Base-by-base conservation (phyloP, 495 filamentous ascomycete species). In the Apodospora peruviana region DNA sequence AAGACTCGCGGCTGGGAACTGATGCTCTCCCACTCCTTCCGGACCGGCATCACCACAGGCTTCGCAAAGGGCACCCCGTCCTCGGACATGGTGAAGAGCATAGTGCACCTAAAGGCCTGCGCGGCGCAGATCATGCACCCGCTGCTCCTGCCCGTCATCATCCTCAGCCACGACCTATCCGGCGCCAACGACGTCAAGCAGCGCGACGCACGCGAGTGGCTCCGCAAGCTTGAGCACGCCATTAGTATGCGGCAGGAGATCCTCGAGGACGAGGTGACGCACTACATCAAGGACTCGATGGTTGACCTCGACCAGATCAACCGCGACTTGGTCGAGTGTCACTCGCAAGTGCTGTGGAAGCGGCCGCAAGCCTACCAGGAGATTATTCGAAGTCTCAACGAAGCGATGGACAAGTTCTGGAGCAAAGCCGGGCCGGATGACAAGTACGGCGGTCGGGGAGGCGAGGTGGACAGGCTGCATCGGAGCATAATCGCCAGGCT, bases 291-390 rank as follows among this genome's bases (percentile, higher is more conserved):
- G 46, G 68, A 74, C 16, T 59, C 62, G n/a, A 63, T 70, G 24
- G 64, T 80, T 41, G 73, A 79, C 50, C 55, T 80, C 7, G 76
- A 80, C 51, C 65, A 69, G 35, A 72, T 80, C 57, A 80, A 79
- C 52, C 64, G 72, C 45, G 75, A 80, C 48, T 58, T 80, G 16
- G 77, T 80, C 21, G 77, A 80, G 51, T 80, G 77, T 49, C 76
- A 80, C 50, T 68, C 65, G 7, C 77, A 76, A 51, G 76, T 79
- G 2, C 62, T 80, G 21, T 80, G 77, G 77, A 79, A 79, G 48
- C 65, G 77, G 23, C 77, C 77, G 9, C 76, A 78, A 51, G 77
- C 77, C 11, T 80, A 79, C 37, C 61, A 74, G 50, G 70, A 78
- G 65, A 75, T 79, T 47, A 51, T 78, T 36, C 57, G 57, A 7